Evolutionary conservation across 2,329 filamentous ascomycete species (phyloP).

Genomic region (Gaeumannomyces sp.): DNA sequence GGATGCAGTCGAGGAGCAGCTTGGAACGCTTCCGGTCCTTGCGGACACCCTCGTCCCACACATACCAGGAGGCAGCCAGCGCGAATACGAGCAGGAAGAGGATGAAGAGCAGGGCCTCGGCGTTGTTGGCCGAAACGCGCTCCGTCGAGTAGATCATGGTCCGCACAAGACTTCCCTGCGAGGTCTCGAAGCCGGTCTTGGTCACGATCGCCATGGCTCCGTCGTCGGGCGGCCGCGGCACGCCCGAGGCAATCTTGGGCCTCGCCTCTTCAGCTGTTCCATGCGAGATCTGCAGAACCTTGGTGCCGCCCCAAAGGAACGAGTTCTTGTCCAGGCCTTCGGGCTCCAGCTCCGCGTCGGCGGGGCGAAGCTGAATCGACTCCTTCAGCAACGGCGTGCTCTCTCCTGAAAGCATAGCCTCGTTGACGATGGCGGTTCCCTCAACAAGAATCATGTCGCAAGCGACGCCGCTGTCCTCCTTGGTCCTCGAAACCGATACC

Average conservation of each 20-base stretch:
- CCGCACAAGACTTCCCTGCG: conserved; percentile 91
- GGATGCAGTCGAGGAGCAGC: conserved; percentile 91
- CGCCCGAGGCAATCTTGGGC: conserved; percentile 65
- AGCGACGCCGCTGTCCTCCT: conserved; percentile 93
- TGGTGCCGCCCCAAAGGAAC: conserved; percentile 95
- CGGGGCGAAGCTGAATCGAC: conserved; percentile 83
- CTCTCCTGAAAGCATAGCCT: conserved; percentile 98
- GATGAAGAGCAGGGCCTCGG: conserved; percentile 94
- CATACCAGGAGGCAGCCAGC: conserved; percentile 96
- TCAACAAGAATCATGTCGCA: conserved; percentile 96
- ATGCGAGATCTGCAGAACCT: conserved; percentile 92
- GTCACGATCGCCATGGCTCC: conserved; percentile 90
- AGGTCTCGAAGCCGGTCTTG: conserved; percentile 98
- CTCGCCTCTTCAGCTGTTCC: conserved; percentile 71
- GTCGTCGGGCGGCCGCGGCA: conserved; percentile 81
- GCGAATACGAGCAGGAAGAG: conserved; percentile 95
- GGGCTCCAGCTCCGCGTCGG: conserved; percentile 71
- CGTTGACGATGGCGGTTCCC: conserved; percentile 95
- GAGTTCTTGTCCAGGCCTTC: conserved; percentile 95
- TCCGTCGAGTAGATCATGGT: conserved; percentile 99
- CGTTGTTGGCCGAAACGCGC: conserved; percentile 96
- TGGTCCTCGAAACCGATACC: conserved; percentile 85
- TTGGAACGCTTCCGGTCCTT: conserved; percentile 96
- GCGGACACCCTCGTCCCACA: conserved; percentile 93
- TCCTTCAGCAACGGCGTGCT: conserved; percentile 96